Conservation (phyloP, 768 basidiomycete species). For the Xerocomus spinulosus region DNA sequence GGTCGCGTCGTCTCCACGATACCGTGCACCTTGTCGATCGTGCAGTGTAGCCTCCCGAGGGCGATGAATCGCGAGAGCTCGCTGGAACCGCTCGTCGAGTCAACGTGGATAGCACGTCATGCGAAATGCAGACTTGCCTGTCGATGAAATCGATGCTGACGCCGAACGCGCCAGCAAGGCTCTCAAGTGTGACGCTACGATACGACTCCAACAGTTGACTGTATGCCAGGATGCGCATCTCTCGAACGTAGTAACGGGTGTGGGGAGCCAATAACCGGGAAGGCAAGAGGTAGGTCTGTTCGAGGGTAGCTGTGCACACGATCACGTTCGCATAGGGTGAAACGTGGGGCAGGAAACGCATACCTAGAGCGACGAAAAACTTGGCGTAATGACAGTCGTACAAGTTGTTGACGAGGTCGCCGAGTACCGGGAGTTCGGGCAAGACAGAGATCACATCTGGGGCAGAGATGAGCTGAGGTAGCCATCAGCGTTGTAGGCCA, state of each 20-base stretch:
- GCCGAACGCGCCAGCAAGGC: conserved; percentile 82
- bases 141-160: conserved; percentile 87
- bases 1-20: conserved; percentile 88
- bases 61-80: conserved; percentile 93
- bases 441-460: conserved; percentile 87
- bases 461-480: conserved; percentile 65
- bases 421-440: conserved; percentile 76
- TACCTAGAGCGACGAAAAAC: conserved; percentile 87
- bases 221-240: conserved; percentile 95
- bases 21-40: conserved; percentile 93
- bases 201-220: conserved; percentile 89
- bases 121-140: conserved; percentile 48
- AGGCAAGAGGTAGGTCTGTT: conserved; percentile 82
- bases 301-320: conserved; percentile 84
- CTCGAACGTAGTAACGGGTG: conserved; percentile 84
- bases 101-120: neutral
- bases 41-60: conserved; percentile 74
- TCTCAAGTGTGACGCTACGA: conserved; percentile 82
- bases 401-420: conserved; percentile 79
- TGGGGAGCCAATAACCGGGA: conserved; percentile 84
- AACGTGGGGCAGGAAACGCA: conserved; percentile 12
- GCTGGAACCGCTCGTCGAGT: conserved; percentile 36
- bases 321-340: too few relatives aligned
- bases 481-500: conserved; percentile 4
- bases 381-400: conserved; percentile 94